These are phyloP conservation scores for Fusarium newnesense DNA, from an alignment of 2,329 filamentous ascomycete species.

Conservation along the genomic window DNA sequence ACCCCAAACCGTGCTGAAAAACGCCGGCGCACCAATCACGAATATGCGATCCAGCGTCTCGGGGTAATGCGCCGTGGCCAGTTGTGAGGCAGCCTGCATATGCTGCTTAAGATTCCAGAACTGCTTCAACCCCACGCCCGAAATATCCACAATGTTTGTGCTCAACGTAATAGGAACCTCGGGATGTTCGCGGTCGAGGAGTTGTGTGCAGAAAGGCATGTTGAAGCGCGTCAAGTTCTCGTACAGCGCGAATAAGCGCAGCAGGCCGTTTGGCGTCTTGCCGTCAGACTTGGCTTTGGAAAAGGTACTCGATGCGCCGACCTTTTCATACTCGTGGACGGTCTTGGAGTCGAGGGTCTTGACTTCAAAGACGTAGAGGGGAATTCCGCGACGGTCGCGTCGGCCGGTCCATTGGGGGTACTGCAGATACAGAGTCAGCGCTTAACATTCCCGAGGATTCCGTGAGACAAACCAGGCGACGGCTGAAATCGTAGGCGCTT, in stretches of 20 bases:
- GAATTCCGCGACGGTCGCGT: slow-evolving; percentile 89
- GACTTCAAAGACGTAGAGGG: slow-evolving; percentile 91
- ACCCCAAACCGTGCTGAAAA: slow-evolving; percentile 93
- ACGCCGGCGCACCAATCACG: slow-evolving; percentile 88
- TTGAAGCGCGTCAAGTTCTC: slow-evolving; percentile 91
- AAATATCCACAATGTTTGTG: slow-evolving; percentile 95
- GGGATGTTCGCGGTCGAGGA: slow-evolving; percentile 75
- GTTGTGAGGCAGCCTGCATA: slow-evolving; percentile 90
- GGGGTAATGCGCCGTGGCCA: slow-evolving; percentile 94
- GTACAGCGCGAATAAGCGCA: slow-evolving; percentile 91
- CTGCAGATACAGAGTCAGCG: slow-evolving; percentile 54
- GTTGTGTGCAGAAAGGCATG: slow-evolving; percentile 83
- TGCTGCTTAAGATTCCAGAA: slow-evolving; percentile 95
- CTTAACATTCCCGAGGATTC: background rate
- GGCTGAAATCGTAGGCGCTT: slow-evolving; percentile 83
- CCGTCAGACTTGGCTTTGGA: slow-evolving; percentile 72
- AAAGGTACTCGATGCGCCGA: slow-evolving; percentile 63
- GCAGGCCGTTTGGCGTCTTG: slow-evolving; percentile 77
- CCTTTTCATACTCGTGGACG: slow-evolving; percentile 80
- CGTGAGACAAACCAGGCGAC: slow-evolving; percentile 69
- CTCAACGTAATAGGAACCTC: slow-evolving; percentile 90
- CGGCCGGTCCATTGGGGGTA: slow-evolving; percentile 97
- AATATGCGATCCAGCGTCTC: slow-evolving; percentile 79
- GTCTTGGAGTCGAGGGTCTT: slow-evolving; percentile 84
- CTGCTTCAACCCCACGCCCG: slow-evolving; percentile 86